These are phyloP conservation scores for Ustilago cynodontis DNA, from an alignment of 1,284 basidiomycete genomes.

Conservation along the genomic window DNA sequence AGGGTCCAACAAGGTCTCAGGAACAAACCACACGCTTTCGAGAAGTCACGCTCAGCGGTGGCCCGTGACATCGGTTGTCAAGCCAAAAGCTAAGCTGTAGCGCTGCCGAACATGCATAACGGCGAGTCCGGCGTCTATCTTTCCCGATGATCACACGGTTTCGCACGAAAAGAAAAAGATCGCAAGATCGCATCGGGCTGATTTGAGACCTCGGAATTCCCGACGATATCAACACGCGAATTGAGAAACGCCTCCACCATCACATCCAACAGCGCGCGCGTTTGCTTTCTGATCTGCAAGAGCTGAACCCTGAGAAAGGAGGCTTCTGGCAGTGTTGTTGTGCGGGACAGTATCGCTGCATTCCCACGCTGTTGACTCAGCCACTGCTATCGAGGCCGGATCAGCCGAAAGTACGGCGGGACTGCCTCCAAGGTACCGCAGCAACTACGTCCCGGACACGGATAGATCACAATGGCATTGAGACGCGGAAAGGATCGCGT, in stretches of 20 bases:
- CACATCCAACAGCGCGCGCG: conserved; percentile 26
- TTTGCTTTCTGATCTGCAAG: too few relatives aligned
- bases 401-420: too few relatives aligned
- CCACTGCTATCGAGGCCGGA: too few relatives aligned
- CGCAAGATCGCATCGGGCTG: neutral
- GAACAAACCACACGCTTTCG: neutral
- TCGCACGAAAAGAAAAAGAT: neutral
- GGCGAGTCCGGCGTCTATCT: neutral
- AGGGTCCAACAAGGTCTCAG: conserved; percentile 6
- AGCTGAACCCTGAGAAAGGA: too few relatives aligned
- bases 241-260: conserved; percentile 10
- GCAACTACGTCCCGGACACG: too few relatives aligned
- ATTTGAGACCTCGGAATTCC: neutral
- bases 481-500: conserved; percentile 49
- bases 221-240: conserved; percentile 17
- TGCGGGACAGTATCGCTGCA: neutral
- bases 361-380: neutral
- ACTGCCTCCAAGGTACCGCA: too few relatives aligned
- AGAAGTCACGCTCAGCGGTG: neutral
- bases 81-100: neutral
- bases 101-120: neutral
- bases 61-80: conserved; percentile 9
- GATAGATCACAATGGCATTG: conserved; percentile 28
- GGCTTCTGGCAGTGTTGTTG: too few relatives aligned
- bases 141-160: neutral